Conservation (phyloP, 345 rosid genomes). For the Salix caprea region DNA sequence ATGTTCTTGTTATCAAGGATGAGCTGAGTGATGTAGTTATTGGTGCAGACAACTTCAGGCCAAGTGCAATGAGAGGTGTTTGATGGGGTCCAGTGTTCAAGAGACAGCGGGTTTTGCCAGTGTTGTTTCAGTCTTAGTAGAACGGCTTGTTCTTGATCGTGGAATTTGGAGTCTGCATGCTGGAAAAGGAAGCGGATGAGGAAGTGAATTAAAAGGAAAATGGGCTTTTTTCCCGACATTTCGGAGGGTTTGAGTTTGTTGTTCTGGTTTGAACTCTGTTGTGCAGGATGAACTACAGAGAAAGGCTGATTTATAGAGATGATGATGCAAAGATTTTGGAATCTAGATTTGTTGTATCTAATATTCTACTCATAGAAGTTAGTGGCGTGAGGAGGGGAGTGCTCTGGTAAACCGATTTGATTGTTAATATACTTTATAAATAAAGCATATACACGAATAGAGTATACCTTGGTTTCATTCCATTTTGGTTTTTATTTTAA, state of each 20-base stretch:
- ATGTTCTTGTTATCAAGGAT: constrained; percentile 37
- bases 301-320: too few species aligned
- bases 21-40: constrained; percentile 40
- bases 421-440: too few species aligned
- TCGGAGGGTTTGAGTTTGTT: neutral
- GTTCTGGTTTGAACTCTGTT: too few species aligned
- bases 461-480: too few species aligned
- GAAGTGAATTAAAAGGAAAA: neutral
- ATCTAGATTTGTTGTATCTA: too few species aligned
- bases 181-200: neutral
- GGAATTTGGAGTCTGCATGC: too few species aligned
- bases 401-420: too few species aligned
- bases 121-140: constrained; percentile 37
- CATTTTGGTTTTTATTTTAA: neutral
- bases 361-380: too few species aligned
- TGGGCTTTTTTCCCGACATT: neutral
- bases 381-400: too few species aligned
- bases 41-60: constrained; percentile 45
- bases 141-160: constrained; percentile 31
- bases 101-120: constrained; percentile 38
- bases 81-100: constrained; percentile 39
- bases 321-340: too few species aligned
- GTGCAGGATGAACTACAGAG: too few species aligned
- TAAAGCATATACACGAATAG: too few species aligned
- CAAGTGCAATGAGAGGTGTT: constrained; percentile 47